Evolutionary conservation across 2,329 filamentous ascomycete genomes (phyloP), one percentile per base, ranked within the genome.

Genomic region (Parascedosporium putredinis): DNA sequence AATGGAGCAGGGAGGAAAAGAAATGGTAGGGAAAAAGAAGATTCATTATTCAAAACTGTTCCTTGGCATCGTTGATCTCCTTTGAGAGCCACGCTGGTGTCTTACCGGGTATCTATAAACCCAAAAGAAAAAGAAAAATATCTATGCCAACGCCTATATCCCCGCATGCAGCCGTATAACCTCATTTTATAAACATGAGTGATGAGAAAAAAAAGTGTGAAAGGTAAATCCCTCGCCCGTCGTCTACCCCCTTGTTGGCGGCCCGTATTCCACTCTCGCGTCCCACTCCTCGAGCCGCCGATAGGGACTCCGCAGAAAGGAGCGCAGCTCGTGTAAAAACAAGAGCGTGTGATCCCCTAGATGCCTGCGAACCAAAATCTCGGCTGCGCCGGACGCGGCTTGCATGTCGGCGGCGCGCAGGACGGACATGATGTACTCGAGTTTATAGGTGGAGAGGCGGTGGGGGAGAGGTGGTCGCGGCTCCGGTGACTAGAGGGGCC

Each of bases 401-500:
- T 88, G 88, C 4, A 90, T 74, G 59, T 95, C 88, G 14, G 93
- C 79, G 0, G 81, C 87, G 62, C 87, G 90, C 52, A 96, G 67
- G 20, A 96, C 85, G 8, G 85, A 84, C 36, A 96, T 67, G 49
- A 95, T 79, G 62, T 94, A 95, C 59, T 94, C 87, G 8, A 96
- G 74, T 58, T 90, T 91, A 55, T 78, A 83, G 4, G 75, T 75
- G 36, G 78, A 55, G 6, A 18, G 12, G 16, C 45, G 42, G 25
- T 38, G 33, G 2, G 49, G n/a, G 25, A 12, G 42, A 45, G 22
- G 12, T 20, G 47, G 22, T 25, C 43, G 49, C 34, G 16, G 14
- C 18, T 16, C 20, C n/a, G 20, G 29, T 12, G 29, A 22, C n/a
- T n/a, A n/a, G n/a, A n/a, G n/a, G n/a, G n/a, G n/a, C n/a, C n/a